Conservation (phyloP, 441 rosid genomes). For the Corymbia calophylla region DNA sequence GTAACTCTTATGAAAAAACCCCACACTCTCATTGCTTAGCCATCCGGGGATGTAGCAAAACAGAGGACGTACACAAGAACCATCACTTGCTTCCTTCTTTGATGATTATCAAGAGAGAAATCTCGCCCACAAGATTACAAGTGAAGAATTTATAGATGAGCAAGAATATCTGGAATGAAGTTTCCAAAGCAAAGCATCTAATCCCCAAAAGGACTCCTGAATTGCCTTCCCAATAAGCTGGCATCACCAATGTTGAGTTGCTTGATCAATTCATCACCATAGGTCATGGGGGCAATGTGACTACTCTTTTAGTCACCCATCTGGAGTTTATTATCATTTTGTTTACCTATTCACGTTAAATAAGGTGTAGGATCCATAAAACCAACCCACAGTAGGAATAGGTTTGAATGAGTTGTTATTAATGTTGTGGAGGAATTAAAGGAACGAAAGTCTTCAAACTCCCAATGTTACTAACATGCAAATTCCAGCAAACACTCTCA, state of each 20-base stretch:
- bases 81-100: neutral
- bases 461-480: neutral
- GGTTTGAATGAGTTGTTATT: neutral
- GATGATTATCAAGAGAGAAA: neutral
- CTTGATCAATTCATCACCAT: neutral
- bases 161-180: neutral
- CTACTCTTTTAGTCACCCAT: neutral
- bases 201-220: neutral
- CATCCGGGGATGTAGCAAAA: neutral
- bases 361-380: neutral
- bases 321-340: neutral
- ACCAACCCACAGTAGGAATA: neutral
- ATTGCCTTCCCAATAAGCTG: neutral
- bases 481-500: neutral
- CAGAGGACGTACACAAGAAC: neutral
- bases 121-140: neutral
- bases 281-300: neutral
- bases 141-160: neutral
- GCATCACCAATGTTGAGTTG: neutral
- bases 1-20: neutral
- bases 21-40: neutral
- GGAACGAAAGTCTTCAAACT: neutral
- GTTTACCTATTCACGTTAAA: neutral
- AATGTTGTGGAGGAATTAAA: neutral
- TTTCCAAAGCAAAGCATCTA: neutral